A percentile compares a stretch with the other conserved stretches of the same genome.
phyloP scores from a whole-genome alignment of 805 yeast genomes.

The Cyberlindnera meyerae region DNA sequence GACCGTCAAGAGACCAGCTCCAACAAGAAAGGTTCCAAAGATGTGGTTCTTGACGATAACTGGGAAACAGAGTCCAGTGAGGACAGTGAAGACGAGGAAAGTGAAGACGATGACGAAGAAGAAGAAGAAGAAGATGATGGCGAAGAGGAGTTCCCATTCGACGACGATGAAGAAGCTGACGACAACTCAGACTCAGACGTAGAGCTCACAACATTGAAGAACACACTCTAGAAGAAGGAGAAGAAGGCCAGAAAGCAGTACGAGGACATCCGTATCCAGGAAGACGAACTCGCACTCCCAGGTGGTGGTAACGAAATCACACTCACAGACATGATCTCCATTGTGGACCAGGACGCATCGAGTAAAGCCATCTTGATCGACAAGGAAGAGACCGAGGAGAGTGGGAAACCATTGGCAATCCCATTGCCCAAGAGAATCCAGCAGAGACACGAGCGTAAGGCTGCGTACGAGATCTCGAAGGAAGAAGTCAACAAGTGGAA shows the following conservation, averaged over 20 bases:
- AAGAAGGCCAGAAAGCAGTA: slow-evolving; percentile 42
- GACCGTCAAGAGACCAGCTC: slow-evolving; percentile 32
- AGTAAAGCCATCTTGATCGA: slow-evolving; percentile 47
- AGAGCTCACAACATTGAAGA: slow-evolving; percentile 48
- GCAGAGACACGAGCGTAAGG: slow-evolving; percentile 77
- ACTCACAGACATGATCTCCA: slow-evolving; percentile 70
- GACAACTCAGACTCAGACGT: slow-evolving; percentile 46
- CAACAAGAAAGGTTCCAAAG: slow-evolving; percentile 19
- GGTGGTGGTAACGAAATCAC: slow-evolving; percentile 55
- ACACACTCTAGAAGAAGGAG: slow-evolving; percentile 32
- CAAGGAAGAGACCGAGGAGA: slow-evolving; percentile 30
- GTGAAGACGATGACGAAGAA: slow-evolving; percentile 21
- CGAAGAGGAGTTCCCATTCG: slow-evolving; percentile 42
- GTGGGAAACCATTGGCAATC: slow-evolving; percentile 53
- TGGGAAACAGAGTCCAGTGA: slow-evolving; percentile 22
- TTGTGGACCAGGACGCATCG: slow-evolving; percentile 45
- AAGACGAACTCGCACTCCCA: slow-evolving; percentile 68
- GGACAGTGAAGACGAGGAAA: slow-evolving; percentile 26
- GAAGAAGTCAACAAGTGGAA: slow-evolving; percentile 87
- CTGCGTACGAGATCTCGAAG: slow-evolving; percentile 85
- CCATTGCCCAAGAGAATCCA: slow-evolving; percentile 87
- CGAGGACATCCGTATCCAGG: slow-evolving; percentile 50
- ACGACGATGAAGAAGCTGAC: slow-evolving; percentile 32
- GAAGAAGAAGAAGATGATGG: slow-evolving; percentile 24
- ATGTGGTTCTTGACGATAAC: slow-evolving; percentile 16